Evolutionary conservation across 2,329 filamentous ascomycete species (phyloP).

Genomic region (Pyrenophora teres): DNA sequence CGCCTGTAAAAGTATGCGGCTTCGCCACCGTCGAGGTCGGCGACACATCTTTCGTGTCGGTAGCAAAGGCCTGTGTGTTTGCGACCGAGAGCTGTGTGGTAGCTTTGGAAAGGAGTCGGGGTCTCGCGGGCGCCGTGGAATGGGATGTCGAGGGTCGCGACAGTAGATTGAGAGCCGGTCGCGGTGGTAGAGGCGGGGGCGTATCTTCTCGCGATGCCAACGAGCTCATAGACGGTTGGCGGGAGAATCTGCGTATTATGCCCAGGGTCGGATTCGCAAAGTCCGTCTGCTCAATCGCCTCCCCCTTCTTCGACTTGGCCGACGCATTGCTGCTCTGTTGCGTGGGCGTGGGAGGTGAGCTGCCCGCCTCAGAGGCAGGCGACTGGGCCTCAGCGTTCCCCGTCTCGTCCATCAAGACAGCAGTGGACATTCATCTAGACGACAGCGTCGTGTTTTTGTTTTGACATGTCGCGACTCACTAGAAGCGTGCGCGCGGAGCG

Average conservation of each 20-base stretch:
- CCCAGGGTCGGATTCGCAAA: constrained; percentile 43
- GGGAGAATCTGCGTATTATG: constrained; percentile 37
- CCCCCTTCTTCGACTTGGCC: constrained; percentile 16
- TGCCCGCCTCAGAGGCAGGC: constrained; percentile 18
- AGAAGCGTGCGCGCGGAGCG: constrained; percentile 3
- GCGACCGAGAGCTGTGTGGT: constrained; percentile 85
- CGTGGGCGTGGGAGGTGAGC: constrained; percentile 44
- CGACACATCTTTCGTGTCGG: constrained; percentile 47
- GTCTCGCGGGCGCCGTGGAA: constrained; percentile 49
- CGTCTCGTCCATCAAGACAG: constrained; percentile 35
- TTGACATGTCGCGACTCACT: constrained; percentile 9
- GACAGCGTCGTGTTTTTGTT: constrained; percentile 4
- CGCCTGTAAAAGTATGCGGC: constrained; percentile 46
- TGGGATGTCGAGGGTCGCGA: constrained; percentile 48
- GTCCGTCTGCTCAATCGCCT: constrained; percentile 35
- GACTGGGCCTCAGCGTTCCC: constrained; percentile 32
- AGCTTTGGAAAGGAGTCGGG: constrained; percentile 63
- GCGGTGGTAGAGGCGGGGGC: constrained; percentile 62
- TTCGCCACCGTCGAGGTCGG: constrained; percentile 41
- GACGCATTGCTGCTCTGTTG: constrained; percentile 39
- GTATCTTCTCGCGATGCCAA: constrained; percentile 50
- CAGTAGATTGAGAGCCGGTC: constrained; percentile 48
- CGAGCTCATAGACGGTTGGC: constrained; percentile 33
- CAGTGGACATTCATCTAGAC: constrained; percentile 26
- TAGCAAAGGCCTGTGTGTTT: constrained; percentile 75